Evolutionary conservation across 2,329 filamentous ascomycete genomes (phyloP).

Genomic region (Mollisia scopiformis): DNA sequence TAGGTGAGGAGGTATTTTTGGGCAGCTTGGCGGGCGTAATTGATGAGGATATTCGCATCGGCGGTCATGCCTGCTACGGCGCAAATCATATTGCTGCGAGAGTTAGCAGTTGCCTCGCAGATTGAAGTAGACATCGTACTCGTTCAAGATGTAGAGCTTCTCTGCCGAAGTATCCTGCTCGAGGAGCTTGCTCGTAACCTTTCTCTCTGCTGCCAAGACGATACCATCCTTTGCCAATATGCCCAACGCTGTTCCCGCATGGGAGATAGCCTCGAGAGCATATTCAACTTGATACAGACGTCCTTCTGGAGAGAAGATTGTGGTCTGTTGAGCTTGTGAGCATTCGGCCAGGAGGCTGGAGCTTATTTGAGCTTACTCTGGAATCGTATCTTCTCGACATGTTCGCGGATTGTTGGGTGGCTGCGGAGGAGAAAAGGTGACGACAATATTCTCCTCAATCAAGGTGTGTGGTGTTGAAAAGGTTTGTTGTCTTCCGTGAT

Average conservation of each 20-base stretch:
- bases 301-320: constrained; percentile 99
- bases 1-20: constrained; percentile 98
- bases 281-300: constrained; percentile 99
- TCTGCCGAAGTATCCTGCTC: constrained; percentile 99
- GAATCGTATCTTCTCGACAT: constrained; percentile 99
- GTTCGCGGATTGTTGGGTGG: constrained; percentile 28
- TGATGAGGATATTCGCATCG: constrained; percentile 99
- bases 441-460: constrained; percentile 15
- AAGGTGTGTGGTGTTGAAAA: constrained; percentile 13
- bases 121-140: constrained; percentile 60
- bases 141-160: constrained; percentile 99
- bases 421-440: neutral
- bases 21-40: constrained; percentile 95
- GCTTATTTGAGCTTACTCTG: constrained; percentile 65
- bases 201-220: constrained; percentile 95
- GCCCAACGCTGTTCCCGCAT: constrained; percentile 94
- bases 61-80: constrained; percentile 99
- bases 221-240: constrained; percentile 98
- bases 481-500: constrained; percentile 14
- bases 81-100: constrained; percentile 95
- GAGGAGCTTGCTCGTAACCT: constrained; percentile 98
- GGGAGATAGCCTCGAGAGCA: constrained; percentile 97
- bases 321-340: constrained; percentile 66
- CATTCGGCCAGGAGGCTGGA: constrained; percentile 24
- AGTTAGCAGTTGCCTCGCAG: constrained; percentile 16